Evolutionary conservation across 345 rosid species (phyloP).

Genomic region (Corymbia maculata): DNA sequence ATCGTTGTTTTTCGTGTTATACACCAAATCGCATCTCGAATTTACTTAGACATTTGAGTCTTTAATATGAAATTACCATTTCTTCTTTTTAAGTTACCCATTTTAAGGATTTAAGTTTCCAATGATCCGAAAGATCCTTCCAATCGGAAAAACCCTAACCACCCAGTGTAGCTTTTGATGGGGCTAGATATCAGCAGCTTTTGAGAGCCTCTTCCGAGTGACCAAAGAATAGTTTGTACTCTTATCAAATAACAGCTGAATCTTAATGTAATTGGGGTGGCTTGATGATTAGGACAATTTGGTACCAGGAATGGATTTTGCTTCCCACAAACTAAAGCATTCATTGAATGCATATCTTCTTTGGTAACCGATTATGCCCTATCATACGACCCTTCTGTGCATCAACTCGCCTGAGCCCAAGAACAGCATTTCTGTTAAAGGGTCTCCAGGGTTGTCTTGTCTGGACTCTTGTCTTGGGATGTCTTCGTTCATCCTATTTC

Average conservation of each 20-base stretch:
- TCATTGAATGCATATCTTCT: background rate
- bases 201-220: background rate
- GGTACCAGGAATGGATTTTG: background rate
- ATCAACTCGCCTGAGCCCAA: background rate
- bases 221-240: background rate
- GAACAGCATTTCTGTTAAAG: background rate
- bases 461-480: background rate
- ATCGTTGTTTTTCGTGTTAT: background rate
- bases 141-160: background rate
- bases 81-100: background rate
- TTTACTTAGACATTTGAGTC: background rate
- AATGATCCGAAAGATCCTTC: background rate
- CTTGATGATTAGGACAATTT: background rate
- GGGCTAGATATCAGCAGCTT: background rate
- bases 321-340: background rate
- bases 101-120: background rate
- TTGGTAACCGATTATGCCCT: background rate
- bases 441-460: background rate
- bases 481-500: background rate
- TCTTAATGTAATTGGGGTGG: background rate
- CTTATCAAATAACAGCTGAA: background rate
- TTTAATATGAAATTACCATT: background rate
- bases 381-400: background rate
- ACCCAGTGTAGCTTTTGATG: background rate
- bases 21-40: background rate